These are phyloP conservation scores for Mucor circinelloides DNA, from an alignment of 371 early-diverging fungal genomes.

Conservation along the genomic window DNA sequence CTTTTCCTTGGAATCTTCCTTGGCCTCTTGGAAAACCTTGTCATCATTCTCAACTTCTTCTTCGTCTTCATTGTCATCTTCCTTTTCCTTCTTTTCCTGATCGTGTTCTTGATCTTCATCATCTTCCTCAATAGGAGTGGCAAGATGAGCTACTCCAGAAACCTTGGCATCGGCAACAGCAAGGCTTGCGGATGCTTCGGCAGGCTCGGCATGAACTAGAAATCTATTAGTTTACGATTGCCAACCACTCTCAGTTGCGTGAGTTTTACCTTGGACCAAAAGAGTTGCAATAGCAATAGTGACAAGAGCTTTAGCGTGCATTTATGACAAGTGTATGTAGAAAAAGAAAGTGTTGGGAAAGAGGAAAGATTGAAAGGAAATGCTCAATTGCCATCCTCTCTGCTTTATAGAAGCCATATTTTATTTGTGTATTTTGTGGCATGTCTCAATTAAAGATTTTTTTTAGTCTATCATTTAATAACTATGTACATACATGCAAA, in stretches of 20 bases:
- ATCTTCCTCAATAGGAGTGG: neutral
- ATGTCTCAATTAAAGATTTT: neutral
- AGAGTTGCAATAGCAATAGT: slow-evolving; percentile 21
- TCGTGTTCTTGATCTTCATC: neutral
- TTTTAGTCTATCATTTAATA: neutral
- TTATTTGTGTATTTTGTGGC: neutral
- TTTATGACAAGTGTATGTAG: neutral
- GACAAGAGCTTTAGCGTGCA: slow-evolving; percentile 23
- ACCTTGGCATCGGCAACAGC: neutral
- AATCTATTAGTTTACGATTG: neutral
- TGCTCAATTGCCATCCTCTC: neutral
- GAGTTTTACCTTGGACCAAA: slow-evolving; percentile 14
- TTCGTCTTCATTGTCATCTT: neutral
- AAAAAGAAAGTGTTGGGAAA: neutral
- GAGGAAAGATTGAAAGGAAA: neutral
- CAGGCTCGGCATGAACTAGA: neutral
- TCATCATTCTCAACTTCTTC: neutral
- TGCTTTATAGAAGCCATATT: neutral
- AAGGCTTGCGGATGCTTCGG: neutral
- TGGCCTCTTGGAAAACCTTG: neutral
- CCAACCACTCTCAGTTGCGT: neutral
- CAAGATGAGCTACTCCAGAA: neutral
- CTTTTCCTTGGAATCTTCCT: neutral
- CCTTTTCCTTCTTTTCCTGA: neutral
- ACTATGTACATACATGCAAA: neutral